phyloP scores from a whole-genome alignment of 2,329 filamentous ascomycete genomes.

The Plectosphaerella plurivora region DNA sequence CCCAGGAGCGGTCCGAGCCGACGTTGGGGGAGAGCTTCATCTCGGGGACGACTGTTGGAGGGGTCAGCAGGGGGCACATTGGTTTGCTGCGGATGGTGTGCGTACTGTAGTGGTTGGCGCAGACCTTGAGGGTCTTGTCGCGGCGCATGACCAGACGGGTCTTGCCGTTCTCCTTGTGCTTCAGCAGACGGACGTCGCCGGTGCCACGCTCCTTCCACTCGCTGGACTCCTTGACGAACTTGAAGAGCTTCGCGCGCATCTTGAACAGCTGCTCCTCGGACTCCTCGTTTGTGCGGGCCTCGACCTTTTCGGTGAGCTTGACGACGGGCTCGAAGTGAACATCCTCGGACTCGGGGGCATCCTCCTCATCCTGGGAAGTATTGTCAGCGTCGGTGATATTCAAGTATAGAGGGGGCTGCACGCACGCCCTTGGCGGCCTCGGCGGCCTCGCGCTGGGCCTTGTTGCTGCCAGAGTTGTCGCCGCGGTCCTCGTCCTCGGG shows the following conservation, averaged over 20 bases:
- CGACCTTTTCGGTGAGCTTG: constrained; percentile 92
- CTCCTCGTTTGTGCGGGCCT: constrained; percentile 98
- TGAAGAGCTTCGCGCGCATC: constrained; percentile 99
- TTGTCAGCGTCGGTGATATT: background rate
- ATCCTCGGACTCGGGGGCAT: constrained; percentile 81
- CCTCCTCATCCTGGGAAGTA: constrained; percentile 55
- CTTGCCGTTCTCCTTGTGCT: constrained; percentile 99
- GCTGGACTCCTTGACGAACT: constrained; percentile 84
- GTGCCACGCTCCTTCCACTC: constrained; percentile 99
- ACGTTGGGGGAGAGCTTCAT: constrained; percentile 99
- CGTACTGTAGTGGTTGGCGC: constrained; percentile 99
- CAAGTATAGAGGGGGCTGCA: background rate
- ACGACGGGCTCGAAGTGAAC: constrained; percentile 97
- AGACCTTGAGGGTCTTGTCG: constrained; percentile 99
- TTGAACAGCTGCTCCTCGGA: constrained; percentile 96
- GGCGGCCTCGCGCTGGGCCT: constrained; percentile 66
- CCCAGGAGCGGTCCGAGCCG: constrained; percentile 96
- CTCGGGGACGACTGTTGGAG: constrained; percentile 75
- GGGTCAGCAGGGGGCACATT: constrained; percentile 7
- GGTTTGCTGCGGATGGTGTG: background rate
- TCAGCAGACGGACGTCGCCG: constrained; percentile 90
- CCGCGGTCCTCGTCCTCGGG: constrained; percentile 76
- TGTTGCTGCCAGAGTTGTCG: constrained; percentile 84
- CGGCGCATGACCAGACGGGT: constrained; percentile 96
- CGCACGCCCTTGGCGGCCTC: constrained; percentile 50